Percentiles rank a stretch among this genome's conserved stretches.
Conservation (phyloP, 2,329 filamentous ascomycete genomes). For the Aureobasidium mangrovei region DNA sequence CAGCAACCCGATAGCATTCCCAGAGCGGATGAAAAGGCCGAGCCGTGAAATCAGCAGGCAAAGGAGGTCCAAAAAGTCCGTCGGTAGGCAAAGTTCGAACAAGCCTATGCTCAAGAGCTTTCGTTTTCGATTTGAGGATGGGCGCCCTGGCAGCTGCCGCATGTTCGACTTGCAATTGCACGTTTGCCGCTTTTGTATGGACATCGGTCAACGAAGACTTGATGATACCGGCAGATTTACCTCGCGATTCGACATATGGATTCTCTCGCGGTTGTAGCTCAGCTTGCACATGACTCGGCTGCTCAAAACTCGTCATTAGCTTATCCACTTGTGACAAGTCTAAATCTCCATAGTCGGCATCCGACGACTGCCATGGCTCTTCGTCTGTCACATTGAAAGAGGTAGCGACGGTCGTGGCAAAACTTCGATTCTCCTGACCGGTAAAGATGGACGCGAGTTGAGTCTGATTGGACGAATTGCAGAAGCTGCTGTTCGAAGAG, state of each 20-base stretch:
- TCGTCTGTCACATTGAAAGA: neutral
- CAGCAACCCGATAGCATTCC: conserved; percentile 7
- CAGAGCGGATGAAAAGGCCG: neutral
- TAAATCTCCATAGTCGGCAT: neutral
- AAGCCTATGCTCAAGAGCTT: neutral
- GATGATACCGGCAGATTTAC: too few species aligned
- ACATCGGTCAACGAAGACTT: neutral
- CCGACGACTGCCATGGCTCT: neutral
- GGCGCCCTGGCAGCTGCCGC: neutral
- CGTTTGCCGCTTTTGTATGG: neutral
- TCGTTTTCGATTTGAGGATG: neutral
- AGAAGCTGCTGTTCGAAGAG: neutral
- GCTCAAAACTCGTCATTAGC: conserved; percentile 2
- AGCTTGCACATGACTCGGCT: neutral
- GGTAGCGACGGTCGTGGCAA: neutral
- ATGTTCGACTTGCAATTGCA: neutral
- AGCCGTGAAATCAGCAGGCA: neutral
- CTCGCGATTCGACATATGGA: neutral
- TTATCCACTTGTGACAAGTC: neutral
- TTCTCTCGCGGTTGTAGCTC: neutral
- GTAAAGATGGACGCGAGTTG: neutral
- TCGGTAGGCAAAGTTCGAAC: neutral
- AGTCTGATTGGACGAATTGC: neutral
- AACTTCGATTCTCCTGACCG: neutral
- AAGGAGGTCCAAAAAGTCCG: neutral